A percentile compares a stretch with the other conserved stretches of the same genome.
These are phyloP conservation scores for Fagopyrum homotropicum DNA, from an alignment of 148 eudicot species.

Conservation along the genomic window DNA sequence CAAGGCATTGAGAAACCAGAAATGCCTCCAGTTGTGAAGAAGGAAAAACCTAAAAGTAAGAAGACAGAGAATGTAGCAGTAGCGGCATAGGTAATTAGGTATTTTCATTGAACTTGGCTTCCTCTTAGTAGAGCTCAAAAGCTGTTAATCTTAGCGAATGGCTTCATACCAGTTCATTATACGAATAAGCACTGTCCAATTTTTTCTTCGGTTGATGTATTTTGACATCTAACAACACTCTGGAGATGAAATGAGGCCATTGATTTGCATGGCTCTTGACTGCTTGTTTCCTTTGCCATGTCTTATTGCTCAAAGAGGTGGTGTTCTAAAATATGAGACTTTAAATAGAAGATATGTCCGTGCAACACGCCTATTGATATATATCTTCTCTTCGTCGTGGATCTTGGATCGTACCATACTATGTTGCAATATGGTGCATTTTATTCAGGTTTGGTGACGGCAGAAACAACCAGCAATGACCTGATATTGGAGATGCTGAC, in stretches of 20 bases:
- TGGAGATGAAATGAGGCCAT: background rate
- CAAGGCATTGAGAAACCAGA: constrained; percentile 80
- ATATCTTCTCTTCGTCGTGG: no score
- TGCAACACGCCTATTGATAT: no score
- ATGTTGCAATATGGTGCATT: no score
- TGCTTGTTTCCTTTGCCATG: no score
- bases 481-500: no score
- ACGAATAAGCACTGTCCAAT: constrained; percentile 4
- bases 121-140: constrained; percentile 7
- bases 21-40: constrained; percentile 28
- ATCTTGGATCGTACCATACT: no score
- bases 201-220: constrained; percentile 4
- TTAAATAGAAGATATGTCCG: no score
- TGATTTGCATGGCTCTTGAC: background rate
- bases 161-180: background rate
- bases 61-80: constrained; percentile 46
- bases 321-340: no score
- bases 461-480: no score
- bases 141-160: background rate
- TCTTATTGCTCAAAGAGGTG: no score
- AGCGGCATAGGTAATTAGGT: constrained; percentile 33
- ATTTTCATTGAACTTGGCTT: background rate
- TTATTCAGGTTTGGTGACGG: no score
- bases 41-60: constrained; percentile 25
- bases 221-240: background rate